These are phyloP conservation scores for Capsicum baccatum DNA, from an alignment of 257 asterid genomes.

Conservation along the genomic window DNA sequence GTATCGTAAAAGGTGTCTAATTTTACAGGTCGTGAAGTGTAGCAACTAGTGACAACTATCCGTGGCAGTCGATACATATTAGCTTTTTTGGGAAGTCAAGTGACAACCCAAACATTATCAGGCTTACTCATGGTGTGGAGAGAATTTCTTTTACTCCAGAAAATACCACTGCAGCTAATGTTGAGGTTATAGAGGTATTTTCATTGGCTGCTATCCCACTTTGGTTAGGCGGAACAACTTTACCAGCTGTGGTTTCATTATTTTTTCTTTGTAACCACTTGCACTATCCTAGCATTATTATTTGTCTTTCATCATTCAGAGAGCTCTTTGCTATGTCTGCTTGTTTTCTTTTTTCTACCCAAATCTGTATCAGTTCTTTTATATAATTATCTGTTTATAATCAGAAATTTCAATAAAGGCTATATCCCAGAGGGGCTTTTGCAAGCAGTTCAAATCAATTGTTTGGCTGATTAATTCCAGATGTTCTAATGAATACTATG, in stretches of 20 bases:
- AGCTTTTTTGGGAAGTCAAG: constrained; percentile 46
- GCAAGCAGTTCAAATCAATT: constrained; percentile 56
- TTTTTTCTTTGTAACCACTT: background rate
- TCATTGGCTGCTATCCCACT: background rate
- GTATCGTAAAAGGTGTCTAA: constrained; percentile 10
- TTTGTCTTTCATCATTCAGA: background rate
- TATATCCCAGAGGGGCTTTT: constrained; percentile 67
- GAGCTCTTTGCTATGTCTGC: background rate
- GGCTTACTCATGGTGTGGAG: constrained; percentile 25
- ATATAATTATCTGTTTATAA: background rate
- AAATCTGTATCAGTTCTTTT: constrained; percentile 22
- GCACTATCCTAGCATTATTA: background rate
- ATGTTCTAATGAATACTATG: constrained; percentile 42
- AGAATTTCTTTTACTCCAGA: background rate
- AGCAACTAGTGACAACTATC: constrained; percentile 67
- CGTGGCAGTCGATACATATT: constrained; percentile 62
- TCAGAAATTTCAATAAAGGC: constrained; percentile 54
- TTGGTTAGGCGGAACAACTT: background rate
- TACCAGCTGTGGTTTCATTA: background rate
- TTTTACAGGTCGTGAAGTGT: constrained; percentile 69
- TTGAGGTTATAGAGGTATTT: constrained; percentile 53
- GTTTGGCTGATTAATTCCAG: constrained; percentile 62
- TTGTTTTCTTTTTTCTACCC: background rate
- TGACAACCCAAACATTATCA: constrained; percentile 26
- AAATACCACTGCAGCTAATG: constrained; percentile 28